These are phyloP conservation scores for Umbelopsis isabellina DNA, from an alignment of 192 early-diverging fungal species.

Conservation along the genomic window DNA sequence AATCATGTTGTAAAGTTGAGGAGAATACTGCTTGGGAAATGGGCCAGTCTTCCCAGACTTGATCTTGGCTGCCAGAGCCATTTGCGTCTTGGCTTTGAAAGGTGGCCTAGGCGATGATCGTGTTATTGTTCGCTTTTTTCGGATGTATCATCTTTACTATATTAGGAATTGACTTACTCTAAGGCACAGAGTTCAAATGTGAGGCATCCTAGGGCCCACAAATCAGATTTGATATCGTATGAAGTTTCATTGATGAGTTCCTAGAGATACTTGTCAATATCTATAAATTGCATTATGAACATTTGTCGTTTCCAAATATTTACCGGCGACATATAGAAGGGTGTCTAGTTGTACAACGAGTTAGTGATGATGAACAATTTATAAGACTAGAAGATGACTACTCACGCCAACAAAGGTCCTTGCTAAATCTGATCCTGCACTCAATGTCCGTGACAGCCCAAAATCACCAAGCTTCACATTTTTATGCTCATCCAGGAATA, in stretches of 20 bases:
- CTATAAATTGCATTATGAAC: background rate
- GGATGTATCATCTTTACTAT: background rate
- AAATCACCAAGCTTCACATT: slow-evolving; percentile 82
- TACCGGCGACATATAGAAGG: slow-evolving; percentile 83
- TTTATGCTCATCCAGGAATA: slow-evolving; percentile 67
- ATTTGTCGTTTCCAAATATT: background rate
- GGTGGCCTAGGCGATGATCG: slow-evolving; percentile 56
- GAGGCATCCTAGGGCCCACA: slow-evolving; percentile 78
- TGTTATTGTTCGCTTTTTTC: background rate
- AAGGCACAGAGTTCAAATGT: slow-evolving; percentile 76
- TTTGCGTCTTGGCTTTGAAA: slow-evolving; percentile 68
- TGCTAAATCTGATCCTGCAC: slow-evolving; percentile 66
- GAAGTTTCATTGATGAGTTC: slow-evolving; percentile 68
- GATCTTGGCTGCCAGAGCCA: slow-evolving; percentile 61
- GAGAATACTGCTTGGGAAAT: slow-evolving; percentile 53
- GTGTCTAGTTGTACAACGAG: slow-evolving; percentile 50
- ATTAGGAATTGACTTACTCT: slow-evolving; percentile 49
- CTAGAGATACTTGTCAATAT: slow-evolving; percentile 19
- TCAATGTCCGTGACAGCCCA: slow-evolving; percentile 69
- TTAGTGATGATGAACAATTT: too few species aligned
- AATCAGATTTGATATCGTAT: slow-evolving; percentile 75
- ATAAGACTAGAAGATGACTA: background rate
- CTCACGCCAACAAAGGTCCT: slow-evolving; percentile 74
- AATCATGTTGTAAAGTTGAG: slow-evolving; percentile 48
- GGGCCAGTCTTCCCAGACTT: slow-evolving; percentile 53